These are phyloP conservation scores for Citrullus colocynthis DNA, from an alignment of 306 rosid genomes.

Conservation along the genomic window DNA sequence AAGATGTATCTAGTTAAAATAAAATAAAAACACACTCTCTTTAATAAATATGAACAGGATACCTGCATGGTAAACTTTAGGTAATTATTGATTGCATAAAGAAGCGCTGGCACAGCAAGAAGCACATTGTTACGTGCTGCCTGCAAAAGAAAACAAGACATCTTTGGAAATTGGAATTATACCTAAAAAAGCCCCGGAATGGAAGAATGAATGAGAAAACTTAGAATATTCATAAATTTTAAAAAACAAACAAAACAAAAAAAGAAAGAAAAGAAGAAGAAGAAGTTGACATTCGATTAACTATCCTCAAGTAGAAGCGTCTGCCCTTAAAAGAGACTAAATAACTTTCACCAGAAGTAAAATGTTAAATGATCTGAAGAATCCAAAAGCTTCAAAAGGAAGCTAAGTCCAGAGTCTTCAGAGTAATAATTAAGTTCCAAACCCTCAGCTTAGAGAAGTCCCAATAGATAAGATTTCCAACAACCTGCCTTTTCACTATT, in stretches of 20 bases:
- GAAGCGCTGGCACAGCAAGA: constrained; percentile 94
- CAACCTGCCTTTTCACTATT: neutral
- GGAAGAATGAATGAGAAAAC: too few relatives aligned
- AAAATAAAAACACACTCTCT: neutral
- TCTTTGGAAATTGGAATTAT: neutral
- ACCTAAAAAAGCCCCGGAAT: neutral
- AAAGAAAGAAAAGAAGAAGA: too few relatives aligned
- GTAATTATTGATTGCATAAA: constrained; percentile 93
- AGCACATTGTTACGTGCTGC: constrained; percentile 94
- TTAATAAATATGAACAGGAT: neutral
- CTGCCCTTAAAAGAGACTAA: neutral
- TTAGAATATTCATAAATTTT: too few relatives aligned
- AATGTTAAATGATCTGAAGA: neutral
- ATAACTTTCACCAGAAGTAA: neutral
- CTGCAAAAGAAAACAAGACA: constrained; percentile 30
- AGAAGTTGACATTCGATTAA: neutral
- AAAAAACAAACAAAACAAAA: too few relatives aligned
- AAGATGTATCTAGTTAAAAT: neutral
- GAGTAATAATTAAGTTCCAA: neutral
- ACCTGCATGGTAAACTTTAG: constrained; percentile 99
- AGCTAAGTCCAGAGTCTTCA: neutral
- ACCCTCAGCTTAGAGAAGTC: neutral
- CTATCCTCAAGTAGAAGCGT: neutral
- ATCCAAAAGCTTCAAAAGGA: constrained; percentile 1
- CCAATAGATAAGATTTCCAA: neutral